These are phyloP conservation scores for Leccinum disarticulatum DNA, from an alignment of 768 basidiomycete genomes.

Conservation along the genomic window DNA sequence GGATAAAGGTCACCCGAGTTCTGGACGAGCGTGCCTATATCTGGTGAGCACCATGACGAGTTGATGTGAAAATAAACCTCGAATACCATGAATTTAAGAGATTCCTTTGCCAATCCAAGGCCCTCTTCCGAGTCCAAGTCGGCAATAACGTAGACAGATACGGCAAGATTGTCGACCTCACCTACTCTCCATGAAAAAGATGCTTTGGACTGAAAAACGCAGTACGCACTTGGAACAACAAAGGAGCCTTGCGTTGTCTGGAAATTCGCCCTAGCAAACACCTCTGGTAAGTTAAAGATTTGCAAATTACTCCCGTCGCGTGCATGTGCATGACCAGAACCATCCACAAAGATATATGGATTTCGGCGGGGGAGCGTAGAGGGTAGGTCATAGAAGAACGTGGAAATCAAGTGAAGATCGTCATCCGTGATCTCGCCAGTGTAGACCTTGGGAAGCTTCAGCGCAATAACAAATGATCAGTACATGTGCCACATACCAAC, in stretches of 20 bases:
- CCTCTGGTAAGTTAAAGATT: slow-evolving; percentile 32
- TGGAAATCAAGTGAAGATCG: slow-evolving; percentile 49
- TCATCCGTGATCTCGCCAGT: slow-evolving; percentile 55
- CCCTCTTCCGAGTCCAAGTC: slow-evolving; percentile 73
- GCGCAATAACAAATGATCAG: neutral
- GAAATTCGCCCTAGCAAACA: slow-evolving; percentile 39
- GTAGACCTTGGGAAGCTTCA: slow-evolving; percentile 48
- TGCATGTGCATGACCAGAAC: slow-evolving; percentile 26
- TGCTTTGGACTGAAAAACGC: neutral
- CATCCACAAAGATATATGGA: slow-evolving; percentile 62
- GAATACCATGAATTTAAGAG: slow-evolving; percentile 64
- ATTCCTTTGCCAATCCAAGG: slow-evolving; percentile 57
- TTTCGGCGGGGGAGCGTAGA: slow-evolving; percentile 71
- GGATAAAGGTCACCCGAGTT: slow-evolving; percentile 73
- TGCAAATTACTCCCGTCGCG: slow-evolving; percentile 10
- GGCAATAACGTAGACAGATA: slow-evolving; percentile 67
- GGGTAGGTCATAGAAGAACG: slow-evolving; percentile 90
- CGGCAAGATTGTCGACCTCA: slow-evolving; percentile 26
- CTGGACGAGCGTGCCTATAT: slow-evolving; percentile 44
- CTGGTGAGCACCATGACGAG: neutral
- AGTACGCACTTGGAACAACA: slow-evolving; percentile 59
- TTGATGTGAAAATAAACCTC: neutral
- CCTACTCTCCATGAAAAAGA: slow-evolving; percentile 15
- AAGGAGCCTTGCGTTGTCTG: slow-evolving; percentile 45
- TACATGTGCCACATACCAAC: slow-evolving; percentile 44